Base-by-base conservation (phyloP, 306 rosid genomes). In the Aeschynomene evenia region DNA sequence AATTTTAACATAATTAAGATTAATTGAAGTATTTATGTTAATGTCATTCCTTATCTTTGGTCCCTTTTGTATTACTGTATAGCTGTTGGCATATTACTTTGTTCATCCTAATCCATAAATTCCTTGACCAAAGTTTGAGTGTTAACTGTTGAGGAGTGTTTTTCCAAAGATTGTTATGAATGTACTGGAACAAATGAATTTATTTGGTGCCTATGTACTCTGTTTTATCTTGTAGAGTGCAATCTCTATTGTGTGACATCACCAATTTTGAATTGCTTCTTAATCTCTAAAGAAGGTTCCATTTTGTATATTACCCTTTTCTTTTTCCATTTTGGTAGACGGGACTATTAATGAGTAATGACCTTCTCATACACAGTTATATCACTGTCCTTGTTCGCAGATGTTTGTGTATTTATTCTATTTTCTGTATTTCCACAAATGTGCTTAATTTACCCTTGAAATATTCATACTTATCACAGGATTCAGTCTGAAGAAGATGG, bases 401-500 rank as follows among this genome's bases (percentile, higher is more conserved):
- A n/a, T n/a, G n/a, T n/a, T n/a, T n/a, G n/a, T n/a, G n/a, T 9
- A 9, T 68, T 39, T 54, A 52, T 34, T 16, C 40, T 49, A 42
- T 75, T 23, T 70, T 31, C 24, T 70, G 31, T 21, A 20, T 39
- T 29, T 28, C 31, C 55, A 33, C n/a, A 19, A 36, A 6, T 72
- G 23, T 40, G 49, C 26, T 39, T 13, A 54, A 12, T 48, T 33
- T 72, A 12, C 59, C 71, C 16, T 68, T 61, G 48, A n/a, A 76
- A 10, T 68, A 6, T 52, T 62, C 21, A 39, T 52, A 39, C 37
- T 19, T 84, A 54, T 83, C 11, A 36, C 89, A 91, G 97, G 77
- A 88, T 91, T 71, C 85, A 66, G 57, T 81, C 92, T 33, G 97
- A 91, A 81, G 77, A n/a, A 22, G 95, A 88, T 85, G 95, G 97